Evolutionary conservation across 208 protist species (phyloP).

Genomic region (Crithidia fasciculata): DNA sequence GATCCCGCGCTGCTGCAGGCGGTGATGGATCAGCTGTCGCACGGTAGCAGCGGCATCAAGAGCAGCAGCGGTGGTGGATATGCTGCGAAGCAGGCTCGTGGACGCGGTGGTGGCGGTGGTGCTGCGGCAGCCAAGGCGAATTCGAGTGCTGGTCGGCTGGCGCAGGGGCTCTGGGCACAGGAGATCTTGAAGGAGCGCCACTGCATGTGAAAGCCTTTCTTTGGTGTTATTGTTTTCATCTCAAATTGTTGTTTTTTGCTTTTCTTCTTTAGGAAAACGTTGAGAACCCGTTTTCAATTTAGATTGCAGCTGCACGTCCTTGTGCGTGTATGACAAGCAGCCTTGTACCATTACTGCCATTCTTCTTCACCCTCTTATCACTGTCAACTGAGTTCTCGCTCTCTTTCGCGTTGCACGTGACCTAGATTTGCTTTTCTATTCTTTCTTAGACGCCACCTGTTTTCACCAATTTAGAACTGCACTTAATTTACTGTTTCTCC

Average conservation of each 20-base stretch:
- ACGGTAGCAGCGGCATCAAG: not conserved
- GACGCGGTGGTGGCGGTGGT: not conserved
- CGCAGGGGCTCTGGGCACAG: constrained; percentile 72
- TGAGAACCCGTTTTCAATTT: no score
- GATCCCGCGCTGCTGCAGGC: constrained; percentile 17
- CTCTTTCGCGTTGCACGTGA: no score
- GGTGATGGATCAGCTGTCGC: constrained; percentile 8
- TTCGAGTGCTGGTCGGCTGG: constrained; percentile 37
- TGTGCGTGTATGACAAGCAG: no score
- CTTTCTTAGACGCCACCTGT: no score
- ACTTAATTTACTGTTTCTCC: no score
- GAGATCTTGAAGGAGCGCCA: constrained; percentile 51
- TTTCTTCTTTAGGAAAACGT: not conserved
- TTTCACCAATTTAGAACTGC: no score
- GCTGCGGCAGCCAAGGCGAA: not conserved
- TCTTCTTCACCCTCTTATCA: not conserved
- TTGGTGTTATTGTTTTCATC: constrained; percentile 2
- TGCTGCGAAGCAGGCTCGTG: not conserved
- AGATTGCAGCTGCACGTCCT: no score
- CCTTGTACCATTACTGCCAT: not conserved
- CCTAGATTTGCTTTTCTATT: no score
- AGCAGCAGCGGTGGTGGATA: not conserved
- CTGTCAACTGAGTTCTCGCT: no score
- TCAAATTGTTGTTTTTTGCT: not conserved
- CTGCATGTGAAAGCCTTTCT: constrained; percentile 4